These are phyloP conservation scores for Astrothelium macrocarpum DNA, from an alignment of 495 filamentous ascomycete species.

Conservation along the genomic window DNA sequence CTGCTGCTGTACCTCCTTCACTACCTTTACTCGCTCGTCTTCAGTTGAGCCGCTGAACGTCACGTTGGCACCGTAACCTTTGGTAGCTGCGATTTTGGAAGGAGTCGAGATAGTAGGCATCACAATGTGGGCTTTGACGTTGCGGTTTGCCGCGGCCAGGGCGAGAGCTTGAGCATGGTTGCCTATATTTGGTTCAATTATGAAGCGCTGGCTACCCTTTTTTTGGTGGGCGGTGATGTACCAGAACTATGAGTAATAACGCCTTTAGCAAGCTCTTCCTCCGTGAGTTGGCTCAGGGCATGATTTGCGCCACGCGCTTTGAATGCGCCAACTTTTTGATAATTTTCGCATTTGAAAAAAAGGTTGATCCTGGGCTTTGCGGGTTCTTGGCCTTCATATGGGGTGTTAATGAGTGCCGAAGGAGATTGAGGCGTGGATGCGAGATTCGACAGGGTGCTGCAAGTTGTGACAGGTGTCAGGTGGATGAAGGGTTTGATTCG, in stretches of 20 bases:
- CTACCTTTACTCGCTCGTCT: slow-evolving; percentile 70
- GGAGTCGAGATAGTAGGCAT: slow-evolving; percentile 80
- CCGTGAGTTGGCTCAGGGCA: slow-evolving; percentile 63
- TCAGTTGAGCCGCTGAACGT: slow-evolving; percentile 75
- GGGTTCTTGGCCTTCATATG: slow-evolving; percentile 47
- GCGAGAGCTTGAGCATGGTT: slow-evolving; percentile 96
- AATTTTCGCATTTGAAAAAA: slow-evolving; percentile 96
- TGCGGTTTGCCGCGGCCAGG: slow-evolving; percentile 61
- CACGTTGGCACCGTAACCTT: slow-evolving; percentile 64
- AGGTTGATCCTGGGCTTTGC: slow-evolving; percentile 59
- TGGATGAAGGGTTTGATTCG: slow-evolving; percentile 71
- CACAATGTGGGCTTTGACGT: slow-evolving; percentile 67
- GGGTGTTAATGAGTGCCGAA: slow-evolving; percentile 44
- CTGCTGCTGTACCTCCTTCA: slow-evolving; percentile 50
- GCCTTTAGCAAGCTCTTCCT: slow-evolving; percentile 48
- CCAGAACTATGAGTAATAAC: slow-evolving; percentile 91
- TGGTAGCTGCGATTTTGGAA: slow-evolving; percentile 77
- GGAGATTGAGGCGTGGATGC: slow-evolving; percentile 60
- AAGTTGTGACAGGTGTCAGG: slow-evolving; percentile 73
- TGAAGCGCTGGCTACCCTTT: background rate
- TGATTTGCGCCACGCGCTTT: slow-evolving; percentile 89
- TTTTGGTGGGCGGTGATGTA: slow-evolving; percentile 26
- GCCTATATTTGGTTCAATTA: slow-evolving; percentile 37
- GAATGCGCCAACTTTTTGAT: slow-evolving; percentile 85
- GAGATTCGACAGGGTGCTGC: slow-evolving; percentile 56